phyloP scores from a whole-genome alignment of 768 basidiomycete genomes.

The Saitozyma sp. region DNA sequence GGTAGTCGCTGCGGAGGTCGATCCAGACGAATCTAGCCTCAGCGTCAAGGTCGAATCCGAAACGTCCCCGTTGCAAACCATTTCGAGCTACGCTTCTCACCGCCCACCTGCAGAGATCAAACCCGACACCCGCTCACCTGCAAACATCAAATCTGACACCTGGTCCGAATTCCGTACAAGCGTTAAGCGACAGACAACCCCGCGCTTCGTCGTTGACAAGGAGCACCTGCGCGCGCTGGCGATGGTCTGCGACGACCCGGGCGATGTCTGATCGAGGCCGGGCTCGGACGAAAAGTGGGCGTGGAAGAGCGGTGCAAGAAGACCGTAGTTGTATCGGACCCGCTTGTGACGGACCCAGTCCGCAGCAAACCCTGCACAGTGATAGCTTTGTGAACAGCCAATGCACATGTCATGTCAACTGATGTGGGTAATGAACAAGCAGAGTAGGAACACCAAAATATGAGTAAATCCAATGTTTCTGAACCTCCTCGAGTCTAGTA shows the following conservation, averaged over 20 bases:
- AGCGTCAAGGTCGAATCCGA: too few relatives aligned
- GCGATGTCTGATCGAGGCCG: too few relatives aligned
- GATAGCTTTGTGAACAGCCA: too few relatives aligned
- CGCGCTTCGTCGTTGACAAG: constrained; percentile 10
- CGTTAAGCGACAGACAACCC: background rate
- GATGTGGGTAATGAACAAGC: background rate
- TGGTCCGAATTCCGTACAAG: background rate
- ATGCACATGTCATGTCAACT: background rate
- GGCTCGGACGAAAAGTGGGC: too few relatives aligned
- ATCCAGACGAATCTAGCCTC: too few relatives aligned
- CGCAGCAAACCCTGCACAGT: background rate
- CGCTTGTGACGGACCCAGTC: background rate
- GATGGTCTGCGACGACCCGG: constrained; percentile 1
- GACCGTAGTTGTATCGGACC: background rate
- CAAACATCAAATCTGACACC: background rate
- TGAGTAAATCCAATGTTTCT: background rate
- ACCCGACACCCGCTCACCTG: too few relatives aligned
- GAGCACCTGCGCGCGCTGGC: constrained; percentile 15
- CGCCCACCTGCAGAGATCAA: too few relatives aligned
- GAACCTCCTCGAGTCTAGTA: constrained; percentile 11
- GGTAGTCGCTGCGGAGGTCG: too few relatives aligned
- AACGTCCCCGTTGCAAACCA: too few relatives aligned
- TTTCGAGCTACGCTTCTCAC: too few relatives aligned
- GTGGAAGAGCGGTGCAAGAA: too few relatives aligned
- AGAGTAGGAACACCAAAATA: background rate